A percentile compares a stretch with the other conserved stretches of the same genome.
phyloP scores from a whole-genome alignment of 2,329 filamentous ascomycete species.

The Ascochyta rabiei region DNA sequence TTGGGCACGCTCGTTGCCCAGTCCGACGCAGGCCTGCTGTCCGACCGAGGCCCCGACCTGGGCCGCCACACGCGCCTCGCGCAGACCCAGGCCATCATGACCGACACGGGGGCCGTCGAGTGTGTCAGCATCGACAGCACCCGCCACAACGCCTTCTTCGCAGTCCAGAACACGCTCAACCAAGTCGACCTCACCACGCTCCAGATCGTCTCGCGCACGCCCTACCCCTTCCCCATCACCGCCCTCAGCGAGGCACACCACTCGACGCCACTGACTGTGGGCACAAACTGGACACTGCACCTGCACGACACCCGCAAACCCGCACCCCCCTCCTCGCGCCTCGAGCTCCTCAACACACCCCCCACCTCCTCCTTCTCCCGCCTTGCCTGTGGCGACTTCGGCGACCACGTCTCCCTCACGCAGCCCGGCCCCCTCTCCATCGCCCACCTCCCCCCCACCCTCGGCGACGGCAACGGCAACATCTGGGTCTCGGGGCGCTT shows the following conservation, averaged over 20 bases:
- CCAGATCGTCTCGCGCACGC: conserved; percentile 69
- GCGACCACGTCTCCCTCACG: conserved; percentile 71
- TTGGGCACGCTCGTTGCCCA: conserved; percentile 69
- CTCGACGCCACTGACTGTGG: conserved; percentile 77
- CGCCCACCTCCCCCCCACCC: conserved; percentile 71
- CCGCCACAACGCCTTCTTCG: conserved; percentile 75
- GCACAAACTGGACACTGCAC: conserved; percentile 80
- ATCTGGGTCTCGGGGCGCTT: conserved; percentile 92
- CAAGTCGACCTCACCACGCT: conserved; percentile 82
- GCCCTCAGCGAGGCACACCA: conserved; percentile 74
- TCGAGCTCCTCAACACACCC: conserved; percentile 37
- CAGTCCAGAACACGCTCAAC: conserved; percentile 75
- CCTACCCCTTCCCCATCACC: conserved; percentile 82
- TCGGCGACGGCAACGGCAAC: conserved; percentile 69
- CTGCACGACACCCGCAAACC: conserved; percentile 74
- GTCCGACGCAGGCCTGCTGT: conserved; percentile 71
- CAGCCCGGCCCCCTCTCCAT: conserved; percentile 85
- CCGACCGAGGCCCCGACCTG: conserved; percentile 55
- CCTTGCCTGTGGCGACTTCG: conserved; percentile 56
- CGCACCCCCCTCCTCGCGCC: conserved; percentile 22
- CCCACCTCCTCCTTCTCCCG: conserved; percentile 37
- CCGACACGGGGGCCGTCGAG: conserved; percentile 76
- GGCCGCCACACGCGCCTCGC: conserved; percentile 53
- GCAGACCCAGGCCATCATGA: conserved; percentile 62
- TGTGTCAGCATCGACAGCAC: conserved; percentile 79